These are phyloP conservation scores for Teunomyces barrocoloradensis DNA, from an alignment of 805 yeast genomes.

Conservation along the genomic window DNA sequence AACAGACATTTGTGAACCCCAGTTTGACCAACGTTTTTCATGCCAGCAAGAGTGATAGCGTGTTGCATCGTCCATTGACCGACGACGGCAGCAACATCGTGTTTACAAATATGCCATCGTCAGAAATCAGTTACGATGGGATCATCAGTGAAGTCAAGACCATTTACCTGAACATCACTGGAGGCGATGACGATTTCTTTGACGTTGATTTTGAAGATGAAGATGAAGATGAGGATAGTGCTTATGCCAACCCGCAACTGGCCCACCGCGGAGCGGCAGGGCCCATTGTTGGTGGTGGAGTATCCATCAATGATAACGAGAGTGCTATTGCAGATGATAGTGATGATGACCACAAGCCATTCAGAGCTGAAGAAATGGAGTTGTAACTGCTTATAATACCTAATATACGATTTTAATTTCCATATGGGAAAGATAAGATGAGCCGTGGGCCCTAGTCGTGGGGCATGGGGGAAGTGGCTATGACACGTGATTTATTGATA, in stretches of 20 bases:
- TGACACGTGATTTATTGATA: not conserved
- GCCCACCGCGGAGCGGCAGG: constrained; percentile 10
- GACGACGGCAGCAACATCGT: constrained; percentile 15
- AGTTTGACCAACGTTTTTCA: constrained; percentile 38
- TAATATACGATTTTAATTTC: not conserved
- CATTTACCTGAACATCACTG: constrained; percentile 76
- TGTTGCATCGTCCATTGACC: constrained; percentile 19
- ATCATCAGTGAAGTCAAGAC: constrained; percentile 76
- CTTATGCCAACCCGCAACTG: constrained; percentile 6
- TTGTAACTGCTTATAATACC: constrained; percentile 16
- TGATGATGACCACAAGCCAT: constrained; percentile 37
- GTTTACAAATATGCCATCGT: constrained; percentile 64
- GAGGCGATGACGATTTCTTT: constrained; percentile 93
- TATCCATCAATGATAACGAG: constrained; percentile 13
- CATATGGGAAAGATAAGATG: not conserved
- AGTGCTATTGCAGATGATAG: constrained; percentile 22
- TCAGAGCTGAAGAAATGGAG: constrained; percentile 46
- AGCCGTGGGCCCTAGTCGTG: not conserved
- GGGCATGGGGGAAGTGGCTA: too few relatives aligned
- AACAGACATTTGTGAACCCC: constrained; percentile 35
- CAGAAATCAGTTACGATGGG: constrained; percentile 91
- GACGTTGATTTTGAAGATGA: constrained; percentile 97
- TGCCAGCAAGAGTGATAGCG: constrained; percentile 20
- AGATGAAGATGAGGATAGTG: constrained; percentile 47
- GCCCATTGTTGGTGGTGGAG: constrained; percentile 15